Conservation (phyloP, 177 flowering plant species). For the Vitis hybrid region DNA sequence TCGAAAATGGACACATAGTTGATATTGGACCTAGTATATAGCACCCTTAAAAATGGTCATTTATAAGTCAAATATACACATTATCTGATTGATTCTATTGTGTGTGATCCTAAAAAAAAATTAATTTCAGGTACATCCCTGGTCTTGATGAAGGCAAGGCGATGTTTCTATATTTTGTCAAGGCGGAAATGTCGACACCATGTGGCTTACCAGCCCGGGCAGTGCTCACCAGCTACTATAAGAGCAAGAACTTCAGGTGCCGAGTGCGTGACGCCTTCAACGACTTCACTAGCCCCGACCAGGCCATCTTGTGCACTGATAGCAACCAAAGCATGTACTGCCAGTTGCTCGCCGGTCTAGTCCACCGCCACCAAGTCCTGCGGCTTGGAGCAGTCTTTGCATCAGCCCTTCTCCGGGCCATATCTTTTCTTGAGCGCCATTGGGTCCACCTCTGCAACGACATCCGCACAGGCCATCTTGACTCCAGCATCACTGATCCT, state of each 20-base stretch:
- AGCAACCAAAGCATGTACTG: conserved; percentile 83
- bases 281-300: conserved; percentile 68
- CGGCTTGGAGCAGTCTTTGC: conserved; percentile 90
- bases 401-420: conserved; percentile 71
- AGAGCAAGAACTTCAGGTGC: conserved; percentile 71
- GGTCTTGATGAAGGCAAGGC: conserved; percentile 83
- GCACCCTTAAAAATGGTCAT: too few relatives aligned
- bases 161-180: conserved; percentile 67
- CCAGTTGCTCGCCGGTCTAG: conserved; percentile 67
- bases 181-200: conserved; percentile 64
- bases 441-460: conserved; percentile 62
- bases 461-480: conserved; percentile 48
- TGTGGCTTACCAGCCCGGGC: conserved; percentile 69
- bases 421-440: conserved; percentile 60
- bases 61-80: too few relatives aligned
- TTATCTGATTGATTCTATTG: too few relatives aligned
- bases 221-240: conserved; percentile 88
- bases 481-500: conserved; percentile 40
- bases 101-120: background rate
- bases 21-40: background rate
- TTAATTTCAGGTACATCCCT: conserved; percentile 46
- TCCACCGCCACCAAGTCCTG: conserved; percentile 62
- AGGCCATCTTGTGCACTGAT: conserved; percentile 62
- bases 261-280: conserved; percentile 57
- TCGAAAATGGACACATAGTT: background rate